Evolutionary conservation across 352 stramenopile genomes (phyloP), one percentile per base, ranked within the genome.

Genomic region (Phytophthora ramorum): DNA sequence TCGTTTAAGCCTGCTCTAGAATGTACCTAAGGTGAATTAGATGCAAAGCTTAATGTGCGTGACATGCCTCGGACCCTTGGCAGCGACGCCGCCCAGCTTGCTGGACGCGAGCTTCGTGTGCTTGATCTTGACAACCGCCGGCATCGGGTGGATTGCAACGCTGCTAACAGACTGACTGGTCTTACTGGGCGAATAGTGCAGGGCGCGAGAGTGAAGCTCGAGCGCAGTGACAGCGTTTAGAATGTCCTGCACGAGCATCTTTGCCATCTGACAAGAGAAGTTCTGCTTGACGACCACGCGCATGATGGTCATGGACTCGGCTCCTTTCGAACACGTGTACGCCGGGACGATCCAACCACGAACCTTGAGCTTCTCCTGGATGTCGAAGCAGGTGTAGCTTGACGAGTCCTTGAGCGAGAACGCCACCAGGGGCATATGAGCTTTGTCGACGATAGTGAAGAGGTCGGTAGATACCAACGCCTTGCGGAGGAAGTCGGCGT

Each of bases 241-340:
- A 46, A 96, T 93, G 47, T 93, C 85, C 35, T 78, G 63, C n/a
- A 93, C 80, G 13, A 95, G 71, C 78, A 95, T 88, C 61, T 91
- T 87, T 17, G 75, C 83, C 83, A 93, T 92, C 70, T 89, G 76
- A 62, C 81, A 88, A 28, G 81, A 78, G 26, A 95, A 90, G 66
- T 95, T 95, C 58, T 95, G 85, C 69, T 93, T 95, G 46, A 92
- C 83, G 7, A 95, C 87, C 17, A 92, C 85, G 56, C 87, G 84
- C 87, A 95, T 95, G 72, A 95, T 93, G 37, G 84, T 75, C 41
- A 93, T 75, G 46, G 73, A 79, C 61, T 95, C 81, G 41, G 87
- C 87, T 9, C 84, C 85, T 16, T 71, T 70, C 16, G 83, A 89
- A 68, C 84, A 93, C 46, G 83, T 90, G 73, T 96, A 96, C 26